Conservation (phyloP, 106 monocot species). For the Gastrodia elata region DNA sequence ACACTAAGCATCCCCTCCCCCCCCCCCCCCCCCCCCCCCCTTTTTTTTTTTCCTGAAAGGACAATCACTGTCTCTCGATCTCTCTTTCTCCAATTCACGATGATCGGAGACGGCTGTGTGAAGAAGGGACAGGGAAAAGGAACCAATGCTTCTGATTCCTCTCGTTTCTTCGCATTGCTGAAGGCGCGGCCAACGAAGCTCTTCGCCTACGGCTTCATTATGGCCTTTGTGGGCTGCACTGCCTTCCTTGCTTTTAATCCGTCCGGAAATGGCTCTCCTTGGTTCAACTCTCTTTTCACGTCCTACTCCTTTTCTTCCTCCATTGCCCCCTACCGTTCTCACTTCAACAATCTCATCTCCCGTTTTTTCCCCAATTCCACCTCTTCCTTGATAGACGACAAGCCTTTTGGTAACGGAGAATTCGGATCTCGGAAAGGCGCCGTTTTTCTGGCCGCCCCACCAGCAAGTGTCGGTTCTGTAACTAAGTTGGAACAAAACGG, state of each 20-base stretch:
- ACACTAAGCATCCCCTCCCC: no score
- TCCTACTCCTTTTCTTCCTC: constrained; percentile 24
- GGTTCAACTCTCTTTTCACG: constrained; percentile 46
- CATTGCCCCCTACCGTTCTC: constrained; percentile 42
- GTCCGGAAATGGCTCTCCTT: constrained; percentile 26
- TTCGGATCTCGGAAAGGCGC: constrained; percentile 11
- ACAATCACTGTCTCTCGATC: constrained; percentile 1
- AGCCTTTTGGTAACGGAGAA: neutral
- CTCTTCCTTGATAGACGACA: neutral
- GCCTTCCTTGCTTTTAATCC: constrained; percentile 50
- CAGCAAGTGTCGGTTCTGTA: neutral
- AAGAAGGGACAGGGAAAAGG: constrained; percentile 2
- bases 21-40: no score
- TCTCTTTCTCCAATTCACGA: neutral
- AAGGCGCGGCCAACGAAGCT: constrained; percentile 29
- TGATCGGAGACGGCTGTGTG: constrained; percentile 10
- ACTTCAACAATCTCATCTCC: constrained; percentile 41
- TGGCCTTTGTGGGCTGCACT: constrained; percentile 55
- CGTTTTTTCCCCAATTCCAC: constrained; percentile 48
- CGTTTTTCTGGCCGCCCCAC: neutral
- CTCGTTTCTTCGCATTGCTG: neutral
- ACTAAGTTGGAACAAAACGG: constrained; percentile 2
- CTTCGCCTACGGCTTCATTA: constrained; percentile 39
- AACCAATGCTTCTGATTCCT: constrained; percentile 8
- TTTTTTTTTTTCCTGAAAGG: no score